Evolutionary conservation across 371 early-diverging fungal genomes (phyloP), one percentile per base, ranked within the genome.

Genomic region (Blastocladiella emersonii): DNA sequence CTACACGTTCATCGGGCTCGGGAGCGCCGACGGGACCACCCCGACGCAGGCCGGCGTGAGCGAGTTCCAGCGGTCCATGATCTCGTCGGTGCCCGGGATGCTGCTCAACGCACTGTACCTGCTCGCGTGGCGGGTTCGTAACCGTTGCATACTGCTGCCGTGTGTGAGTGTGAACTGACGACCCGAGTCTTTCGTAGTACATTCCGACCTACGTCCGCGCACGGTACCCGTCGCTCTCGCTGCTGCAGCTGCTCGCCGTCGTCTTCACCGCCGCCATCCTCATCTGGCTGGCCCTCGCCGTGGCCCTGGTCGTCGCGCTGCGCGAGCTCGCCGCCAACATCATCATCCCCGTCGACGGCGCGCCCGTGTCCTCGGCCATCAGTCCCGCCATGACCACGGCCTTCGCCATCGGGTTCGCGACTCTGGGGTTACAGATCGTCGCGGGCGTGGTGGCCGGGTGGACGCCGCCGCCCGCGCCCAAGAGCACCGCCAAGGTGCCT

Each of bases 201-300:
- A 34, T 59, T 0, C 59, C 59, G 15, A 3, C 25, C 13, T 10
- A 35, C 19, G 34, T 15, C 44, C n/a, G 59, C 37, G 10, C 1
- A 3, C 17, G 19, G 1, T 59, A 15, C 59, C 59, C 59, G 25
- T 27, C 41, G 3, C 15, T 34, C 8, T 4, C 36, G 15, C 37
- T 59, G 17, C 7, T 1, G 37, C 7, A 15, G 3, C 30, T 59
- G 30, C 59, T 59, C 25, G 7, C 27, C 30, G 21, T 25, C 17
- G 59, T 59, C 25, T 43, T 59, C 27, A 13, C 32, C 25, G 13
- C 37, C 1, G n/a, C 59, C 36, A 59, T 43, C 15, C 25, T 59
- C 41, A 34, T 59, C 25, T 59, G 59, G 59, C 59, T 59, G 30
- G 59, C 27, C 8, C 44, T 59, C 32, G 59, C 59, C 15, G 12